phyloP scores from a whole-genome alignment of 192 early-diverging fungal genomes.

The Backusella tuberculispora region DNA sequence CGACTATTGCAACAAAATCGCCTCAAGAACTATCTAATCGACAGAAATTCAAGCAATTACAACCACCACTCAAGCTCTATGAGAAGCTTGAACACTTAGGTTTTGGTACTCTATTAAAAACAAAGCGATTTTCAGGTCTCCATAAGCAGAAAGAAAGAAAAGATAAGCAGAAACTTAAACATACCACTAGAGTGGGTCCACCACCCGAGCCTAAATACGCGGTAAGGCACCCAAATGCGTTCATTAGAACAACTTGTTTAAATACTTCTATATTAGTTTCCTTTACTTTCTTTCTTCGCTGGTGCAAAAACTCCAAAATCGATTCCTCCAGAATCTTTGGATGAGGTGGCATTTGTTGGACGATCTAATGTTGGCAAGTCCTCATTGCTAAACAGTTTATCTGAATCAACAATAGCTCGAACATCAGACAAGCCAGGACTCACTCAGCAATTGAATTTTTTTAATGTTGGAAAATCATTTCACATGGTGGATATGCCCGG shows the following conservation, averaged over 20 bases:
- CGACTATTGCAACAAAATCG: neutral
- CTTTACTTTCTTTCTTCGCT: slow-evolving; percentile 45
- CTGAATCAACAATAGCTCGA: slow-evolving; percentile 62
- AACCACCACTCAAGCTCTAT: slow-evolving; percentile 34
- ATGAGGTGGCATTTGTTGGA: slow-evolving; percentile 51
- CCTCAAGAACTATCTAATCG: slow-evolving; percentile 37
- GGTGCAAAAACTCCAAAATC: slow-evolving; percentile 47
- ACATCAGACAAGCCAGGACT: slow-evolving; percentile 75
- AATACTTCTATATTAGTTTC: slow-evolving; percentile 36
- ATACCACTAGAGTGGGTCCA: slow-evolving; percentile 9
- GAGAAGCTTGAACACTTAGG: slow-evolving; percentile 37
- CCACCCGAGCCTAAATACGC: slow-evolving; percentile 32
- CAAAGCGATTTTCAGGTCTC: slow-evolving; percentile 35
- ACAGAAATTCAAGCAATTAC: slow-evolving; percentile 40
- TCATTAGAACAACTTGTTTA: neutral
- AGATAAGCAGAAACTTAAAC: slow-evolving; percentile 1
- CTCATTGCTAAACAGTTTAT: slow-evolving; percentile 70
- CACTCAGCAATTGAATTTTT: slow-evolving; percentile 85
- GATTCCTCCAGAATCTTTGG: slow-evolving; percentile 37
- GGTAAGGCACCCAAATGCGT: neutral
- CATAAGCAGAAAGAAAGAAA: slow-evolving; percentile 11
- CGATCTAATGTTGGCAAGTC: slow-evolving; percentile 85
- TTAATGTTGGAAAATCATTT: slow-evolving; percentile 62
- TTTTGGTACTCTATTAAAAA: slow-evolving; percentile 39
- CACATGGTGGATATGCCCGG: slow-evolving; percentile 82